phyloP scores from a whole-genome alignment of 768 basidiomycete species.

The Trametes elegans region DNA sequence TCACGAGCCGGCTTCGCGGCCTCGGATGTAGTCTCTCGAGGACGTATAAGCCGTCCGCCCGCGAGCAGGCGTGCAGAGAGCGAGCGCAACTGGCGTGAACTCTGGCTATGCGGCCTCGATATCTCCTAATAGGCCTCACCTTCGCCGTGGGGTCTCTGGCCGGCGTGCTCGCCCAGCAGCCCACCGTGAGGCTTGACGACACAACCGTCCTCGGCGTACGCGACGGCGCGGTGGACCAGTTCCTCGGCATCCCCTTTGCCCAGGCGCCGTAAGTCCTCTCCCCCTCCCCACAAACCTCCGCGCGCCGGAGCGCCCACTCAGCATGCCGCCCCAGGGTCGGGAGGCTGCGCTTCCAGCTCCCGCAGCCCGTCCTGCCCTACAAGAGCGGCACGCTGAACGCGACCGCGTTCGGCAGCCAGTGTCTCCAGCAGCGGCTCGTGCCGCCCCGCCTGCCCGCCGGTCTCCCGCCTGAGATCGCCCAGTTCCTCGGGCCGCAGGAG shows the following conservation, averaged over 20 bases:
- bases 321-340: conserved; percentile 11
- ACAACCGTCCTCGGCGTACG: conserved; percentile 43
- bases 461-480: neutral
- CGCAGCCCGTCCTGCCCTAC: conserved; percentile 3
- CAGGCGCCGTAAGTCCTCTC: conserved; percentile 44
- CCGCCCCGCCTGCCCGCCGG: conserved; percentile 1
- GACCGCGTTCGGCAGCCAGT: conserved; percentile 20
- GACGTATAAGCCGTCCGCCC: no score
- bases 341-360: conserved; percentile 23
- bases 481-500: neutral
- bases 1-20: no score
- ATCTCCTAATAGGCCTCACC: neutral
- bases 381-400: conserved; percentile 17
- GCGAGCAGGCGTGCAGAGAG: no score
- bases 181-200: conserved; percentile 41
- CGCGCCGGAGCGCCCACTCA: neutral
- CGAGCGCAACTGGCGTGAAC: no score
- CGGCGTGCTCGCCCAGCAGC: neutral
- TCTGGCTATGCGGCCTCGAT: neutral
- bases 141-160: neutral
- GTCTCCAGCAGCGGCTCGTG: conserved; percentile 9
- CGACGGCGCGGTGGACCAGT: conserved; percentile 36
- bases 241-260: conserved; percentile 56
- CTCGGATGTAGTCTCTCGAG: no score
- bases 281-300: neutral